Evolutionary conservation across 805 yeast species (phyloP).

Genomic region (Candida qinlingensis): DNA sequence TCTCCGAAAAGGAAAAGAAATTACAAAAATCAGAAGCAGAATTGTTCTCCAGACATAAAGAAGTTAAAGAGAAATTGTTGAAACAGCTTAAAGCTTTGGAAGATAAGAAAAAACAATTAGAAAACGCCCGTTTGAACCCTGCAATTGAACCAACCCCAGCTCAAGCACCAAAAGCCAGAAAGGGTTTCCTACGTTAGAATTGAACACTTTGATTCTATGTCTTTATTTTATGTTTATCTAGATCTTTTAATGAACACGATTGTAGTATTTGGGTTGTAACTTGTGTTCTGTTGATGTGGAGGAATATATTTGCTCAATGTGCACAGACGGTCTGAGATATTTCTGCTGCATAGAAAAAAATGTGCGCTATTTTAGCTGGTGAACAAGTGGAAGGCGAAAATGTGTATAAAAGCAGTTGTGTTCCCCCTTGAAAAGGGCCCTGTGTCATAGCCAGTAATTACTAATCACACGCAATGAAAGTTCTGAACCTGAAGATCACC

Average conservation of each 20-base stretch:
- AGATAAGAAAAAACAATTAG: slow-evolving; percentile 81
- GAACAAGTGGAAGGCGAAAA: neutral
- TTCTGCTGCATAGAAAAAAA: neutral
- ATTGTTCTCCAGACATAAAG: slow-evolving; percentile 90
- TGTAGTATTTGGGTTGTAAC: neutral
- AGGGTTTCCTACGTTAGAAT: slow-evolving; percentile 68
- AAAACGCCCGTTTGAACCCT: slow-evolving; percentile 49
- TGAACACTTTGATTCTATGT: too few relatives aligned
- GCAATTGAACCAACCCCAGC: slow-evolving; percentile 28
- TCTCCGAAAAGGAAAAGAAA: slow-evolving; percentile 93
- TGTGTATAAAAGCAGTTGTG: neutral
- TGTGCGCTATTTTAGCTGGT: neutral
- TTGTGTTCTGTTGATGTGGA: neutral
- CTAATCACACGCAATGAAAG: slow-evolving; percentile 6
- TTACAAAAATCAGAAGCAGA: slow-evolving; percentile 96
- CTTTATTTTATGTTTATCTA: neutral
- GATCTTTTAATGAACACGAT: neutral
- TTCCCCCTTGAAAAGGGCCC: neutral
- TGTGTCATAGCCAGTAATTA: neutral
- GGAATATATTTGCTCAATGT: neutral
- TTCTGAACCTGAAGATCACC: slow-evolving; percentile 7
- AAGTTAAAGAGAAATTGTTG: slow-evolving; percentile 90
- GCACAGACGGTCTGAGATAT: neutral
- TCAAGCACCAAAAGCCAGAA: slow-evolving; percentile 57
- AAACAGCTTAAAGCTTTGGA: slow-evolving; percentile 87